Percentiles rank a stretch among this genome's conserved stretches.
These are phyloP conservation scores for Capillidium heterosporum DNA, from an alignment of 371 early-diverging fungal species.

Conservation along the genomic window DNA sequence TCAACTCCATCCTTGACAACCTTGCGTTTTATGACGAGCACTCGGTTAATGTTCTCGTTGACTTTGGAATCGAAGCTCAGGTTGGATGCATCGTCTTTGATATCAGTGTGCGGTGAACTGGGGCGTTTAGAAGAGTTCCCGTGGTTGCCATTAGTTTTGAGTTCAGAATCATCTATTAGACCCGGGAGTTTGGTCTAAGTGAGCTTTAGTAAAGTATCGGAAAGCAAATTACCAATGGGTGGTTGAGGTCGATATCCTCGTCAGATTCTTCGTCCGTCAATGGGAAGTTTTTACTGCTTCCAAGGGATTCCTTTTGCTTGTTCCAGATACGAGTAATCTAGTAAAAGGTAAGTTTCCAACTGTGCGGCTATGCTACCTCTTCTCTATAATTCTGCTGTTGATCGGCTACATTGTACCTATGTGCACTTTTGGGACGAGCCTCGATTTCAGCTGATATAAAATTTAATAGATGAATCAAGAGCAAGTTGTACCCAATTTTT, in stretches of 20 bases:
- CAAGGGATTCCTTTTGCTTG: slow-evolving; percentile 56
- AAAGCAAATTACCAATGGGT: not conserved
- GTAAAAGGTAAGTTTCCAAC: not conserved
- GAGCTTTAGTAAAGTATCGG: too few species aligned
- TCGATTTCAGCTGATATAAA: slow-evolving; percentile 46
- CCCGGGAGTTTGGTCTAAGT: not conserved
- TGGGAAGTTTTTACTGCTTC: slow-evolving; percentile 25
- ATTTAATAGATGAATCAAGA: not conserved
- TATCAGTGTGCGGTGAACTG: slow-evolving; percentile 11
- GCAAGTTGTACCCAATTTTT: slow-evolving; percentile 29
- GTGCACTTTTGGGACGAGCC: slow-evolving; percentile 63
- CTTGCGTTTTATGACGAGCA: slow-evolving; percentile 15
- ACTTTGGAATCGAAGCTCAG: slow-evolving; percentile 35
- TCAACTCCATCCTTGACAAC: slow-evolving; percentile 32
- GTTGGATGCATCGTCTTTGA: slow-evolving; percentile 32
- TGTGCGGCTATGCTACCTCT: slow-evolving; percentile 28
- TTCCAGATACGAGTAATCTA: slow-evolving; percentile 85
- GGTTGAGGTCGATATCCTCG: slow-evolving; percentile 8
- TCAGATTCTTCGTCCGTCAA: slow-evolving; percentile 30
- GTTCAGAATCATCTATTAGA: not conserved
- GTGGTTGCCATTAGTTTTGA: not conserved
- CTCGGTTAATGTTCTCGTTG: slow-evolving; percentile 30
- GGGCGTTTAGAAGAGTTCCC: slow-evolving; percentile 9
- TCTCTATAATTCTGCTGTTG: slow-evolving; percentile 87
- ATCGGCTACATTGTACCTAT: slow-evolving; percentile 83